Evolutionary conservation across 2,329 filamentous ascomycete genomes (phyloP).

Genomic region (Curvularia lunata): DNA sequence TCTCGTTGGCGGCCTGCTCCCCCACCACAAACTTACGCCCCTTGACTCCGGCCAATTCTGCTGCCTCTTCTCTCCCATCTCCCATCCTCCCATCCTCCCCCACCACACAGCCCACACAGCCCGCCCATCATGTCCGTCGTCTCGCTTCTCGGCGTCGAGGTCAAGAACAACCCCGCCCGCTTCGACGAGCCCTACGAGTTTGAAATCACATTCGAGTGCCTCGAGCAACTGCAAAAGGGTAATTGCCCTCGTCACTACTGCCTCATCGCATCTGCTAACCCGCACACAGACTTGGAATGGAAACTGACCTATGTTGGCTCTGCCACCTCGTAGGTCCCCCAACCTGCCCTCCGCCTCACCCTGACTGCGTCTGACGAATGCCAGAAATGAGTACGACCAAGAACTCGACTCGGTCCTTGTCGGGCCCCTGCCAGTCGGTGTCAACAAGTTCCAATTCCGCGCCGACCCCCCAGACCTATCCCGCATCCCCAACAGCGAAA

Average conservation of each 20-base stretch:
- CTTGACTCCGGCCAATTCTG: constrained; percentile 4
- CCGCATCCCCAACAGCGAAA: constrained; percentile 92
- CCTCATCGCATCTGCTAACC: constrained; percentile 21
- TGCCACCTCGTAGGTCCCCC: constrained; percentile 80
- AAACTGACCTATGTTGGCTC: constrained; percentile 99
- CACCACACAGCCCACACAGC: constrained; percentile 7
- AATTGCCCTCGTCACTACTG: constrained; percentile 16
- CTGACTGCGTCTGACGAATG: constrained; percentile 15
- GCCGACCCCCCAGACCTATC: constrained; percentile 89
- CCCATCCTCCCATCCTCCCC: not conserved
- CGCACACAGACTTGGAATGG: constrained; percentile 88
- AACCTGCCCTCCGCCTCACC: not conserved
- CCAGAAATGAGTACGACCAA: constrained; percentile 93
- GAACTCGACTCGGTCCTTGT: constrained; percentile 97
- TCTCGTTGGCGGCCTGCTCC: constrained; percentile 13
- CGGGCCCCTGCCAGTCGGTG: constrained; percentile 93
- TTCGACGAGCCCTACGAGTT: constrained; percentile 95
- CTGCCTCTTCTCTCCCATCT: not conserved
- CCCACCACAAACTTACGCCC: constrained; percentile 1
- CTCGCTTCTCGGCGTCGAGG: constrained; percentile 91
- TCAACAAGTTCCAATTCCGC: constrained; percentile 99
- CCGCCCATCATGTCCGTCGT: constrained; percentile 83
- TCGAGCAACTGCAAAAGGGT: constrained; percentile 94
- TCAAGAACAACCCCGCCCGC: constrained; percentile 94
- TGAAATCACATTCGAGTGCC: constrained; percentile 98